A percentile compares a stretch with the other conserved stretches of the same genome.
These are phyloP conservation scores for Hordeum marinum DNA, from an alignment of 176 grass and related monocot species.

Conservation along the genomic window DNA sequence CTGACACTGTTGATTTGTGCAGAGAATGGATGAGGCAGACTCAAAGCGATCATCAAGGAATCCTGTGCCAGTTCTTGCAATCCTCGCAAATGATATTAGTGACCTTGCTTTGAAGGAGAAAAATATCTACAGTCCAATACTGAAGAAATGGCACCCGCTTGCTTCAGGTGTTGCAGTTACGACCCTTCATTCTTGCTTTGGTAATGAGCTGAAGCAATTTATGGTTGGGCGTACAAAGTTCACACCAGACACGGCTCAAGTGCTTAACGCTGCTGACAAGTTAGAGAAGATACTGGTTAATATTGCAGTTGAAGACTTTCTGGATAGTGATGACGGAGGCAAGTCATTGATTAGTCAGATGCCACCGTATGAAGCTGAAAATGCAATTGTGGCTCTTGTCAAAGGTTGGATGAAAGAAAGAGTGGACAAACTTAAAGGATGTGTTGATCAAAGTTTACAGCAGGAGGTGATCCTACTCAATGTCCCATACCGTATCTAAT, in stretches of 20 bases:
- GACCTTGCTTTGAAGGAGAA: conserved; percentile 77
- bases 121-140: conserved; percentile 71
- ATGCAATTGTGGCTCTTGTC: conserved; percentile 59
- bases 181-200: conserved; percentile 75
- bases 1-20: conserved; percentile 30
- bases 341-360: conserved; percentile 72
- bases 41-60: conserved; percentile 49
- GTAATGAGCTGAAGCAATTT: conserved; percentile 78
- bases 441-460: conserved; percentile 55
- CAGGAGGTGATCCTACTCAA: conserved; percentile 59
- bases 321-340: conserved; percentile 62
- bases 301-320: conserved; percentile 77
- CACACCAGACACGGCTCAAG: conserved; percentile 62
- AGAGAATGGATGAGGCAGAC: conserved; percentile 77
- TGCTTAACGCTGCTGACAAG: conserved; percentile 74
- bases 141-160: conserved; percentile 81
- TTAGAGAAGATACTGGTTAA: conserved; percentile 75
- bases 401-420: conserved; percentile 68
- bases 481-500: neutral
- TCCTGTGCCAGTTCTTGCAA: conserved; percentile 40
- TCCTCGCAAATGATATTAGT: conserved; percentile 78
- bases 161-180: conserved; percentile 61
- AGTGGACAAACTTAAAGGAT: conserved; percentile 55
- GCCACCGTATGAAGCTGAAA: conserved; percentile 74
- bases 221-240: conserved; percentile 40